These are phyloP conservation scores for Raphanus sativus DNA, from an alignment of 345 rosid species.

Conservation along the genomic window DNA sequence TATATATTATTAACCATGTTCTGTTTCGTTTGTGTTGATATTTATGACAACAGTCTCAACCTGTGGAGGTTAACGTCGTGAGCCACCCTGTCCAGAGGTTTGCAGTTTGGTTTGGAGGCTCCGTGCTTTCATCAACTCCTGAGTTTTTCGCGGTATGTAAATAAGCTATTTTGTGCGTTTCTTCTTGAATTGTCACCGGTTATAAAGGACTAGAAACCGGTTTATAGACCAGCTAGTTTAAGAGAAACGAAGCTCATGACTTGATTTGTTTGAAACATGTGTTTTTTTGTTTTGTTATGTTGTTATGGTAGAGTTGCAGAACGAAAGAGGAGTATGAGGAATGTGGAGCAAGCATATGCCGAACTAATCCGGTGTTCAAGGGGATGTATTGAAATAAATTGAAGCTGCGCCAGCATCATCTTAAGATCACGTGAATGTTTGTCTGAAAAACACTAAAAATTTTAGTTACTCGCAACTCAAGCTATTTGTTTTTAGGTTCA, in stretches of 20 bases:
- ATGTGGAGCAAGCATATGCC: slow-evolving; percentile 97
- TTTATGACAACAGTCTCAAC: slow-evolving; percentile 57
- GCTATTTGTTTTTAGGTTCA: slow-evolving; percentile 1
- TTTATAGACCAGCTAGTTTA: neutral
- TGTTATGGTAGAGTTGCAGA: slow-evolving; percentile 74
- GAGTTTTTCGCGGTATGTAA: slow-evolving; percentile 87
- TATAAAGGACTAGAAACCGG: neutral
- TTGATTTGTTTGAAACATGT: slow-evolving; percentile 14
- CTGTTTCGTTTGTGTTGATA: neutral
- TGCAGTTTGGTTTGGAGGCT: slow-evolving; percentile 99
- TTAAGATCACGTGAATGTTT: slow-evolving; percentile 25
- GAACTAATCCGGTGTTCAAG: slow-evolving; percentile 97
- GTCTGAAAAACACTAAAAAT: neutral
- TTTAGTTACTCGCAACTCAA: slow-evolving; percentile 10
- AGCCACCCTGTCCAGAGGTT: slow-evolving; percentile 94
- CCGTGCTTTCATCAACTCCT: slow-evolving; percentile 96
- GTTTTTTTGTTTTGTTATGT: no score
- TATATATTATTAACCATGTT: neutral
- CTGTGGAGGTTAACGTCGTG: slow-evolving; percentile 96
- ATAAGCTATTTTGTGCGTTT: neutral
- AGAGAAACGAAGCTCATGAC: neutral
- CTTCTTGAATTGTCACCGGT: neutral
- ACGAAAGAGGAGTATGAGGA: slow-evolving; percentile 98
- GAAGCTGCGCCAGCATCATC: slow-evolving; percentile 18
- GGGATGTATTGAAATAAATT: slow-evolving; percentile 72